Base-by-base conservation (phyloP, 768 basidiomycete genomes). In the Candolleomyces aberdarensis region DNA sequence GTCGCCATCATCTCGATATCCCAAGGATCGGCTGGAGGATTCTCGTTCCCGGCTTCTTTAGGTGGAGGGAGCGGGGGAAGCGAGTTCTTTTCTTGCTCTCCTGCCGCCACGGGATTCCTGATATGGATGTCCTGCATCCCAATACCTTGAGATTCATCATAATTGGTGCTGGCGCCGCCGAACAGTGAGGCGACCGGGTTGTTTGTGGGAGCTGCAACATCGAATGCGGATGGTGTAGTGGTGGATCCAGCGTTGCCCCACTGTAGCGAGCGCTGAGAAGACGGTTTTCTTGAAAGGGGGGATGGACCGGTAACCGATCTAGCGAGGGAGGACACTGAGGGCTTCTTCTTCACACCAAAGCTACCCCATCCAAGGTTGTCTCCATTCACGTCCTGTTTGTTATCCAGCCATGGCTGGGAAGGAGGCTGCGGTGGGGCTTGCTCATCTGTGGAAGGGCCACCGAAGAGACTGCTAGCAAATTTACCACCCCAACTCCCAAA, bases 161-260 rank as follows among this genome's bases (percentile, higher is more conserved):
- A 58, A 26, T 60, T 47, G 51, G 29, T 39, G 26, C 31, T 47
- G 13, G 36, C 40, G 26, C 39, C 41, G 2, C 59, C 59, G 43
- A 60, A 60, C 14, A 60, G 29, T 5, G 59, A 60, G 6, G 46
- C 49, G 46, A 39, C 56, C n/a, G n/a, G 4, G n/a, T 19, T 32
- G 26, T 26, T 32, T 9, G 7, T 52, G 41, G 15, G 17, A 14
- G 44, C 17, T 14, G 44, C 44, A 7, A 46, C 3, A 46, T 20
- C 44, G 44, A 39, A 56, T 41, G 36, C 41, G 19, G 54, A 56
- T 36, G 36, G 10, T 40, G 31, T 31, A 19, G 19, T n/a, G 11
- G n/a, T 14, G n/a, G 22, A 5, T 39, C 14, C 32, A 26, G 19
- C 54, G 7, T 32, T 32, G 19, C 14, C 52, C 32, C 10, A 29